Evolutionary conservation across 2,329 filamentous ascomycete genomes (phyloP), one percentile per base, ranked within the genome.

Genomic region (Herpotrichia juniperi): DNA sequence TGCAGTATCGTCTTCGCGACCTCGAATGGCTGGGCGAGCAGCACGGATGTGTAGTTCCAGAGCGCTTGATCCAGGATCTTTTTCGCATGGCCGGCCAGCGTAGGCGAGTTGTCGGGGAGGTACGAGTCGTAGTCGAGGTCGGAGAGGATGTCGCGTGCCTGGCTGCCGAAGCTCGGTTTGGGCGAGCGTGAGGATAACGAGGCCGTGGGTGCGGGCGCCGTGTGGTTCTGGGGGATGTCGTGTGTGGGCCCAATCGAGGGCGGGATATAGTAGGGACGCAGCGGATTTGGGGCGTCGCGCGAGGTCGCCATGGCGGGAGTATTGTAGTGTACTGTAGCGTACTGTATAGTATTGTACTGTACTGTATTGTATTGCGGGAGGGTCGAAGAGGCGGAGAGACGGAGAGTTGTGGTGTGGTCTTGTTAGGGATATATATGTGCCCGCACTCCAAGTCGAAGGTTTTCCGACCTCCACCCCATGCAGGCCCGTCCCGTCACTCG

Each of bases 11-110:
- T 94, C 82, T 97, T 97, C 68, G 93, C 92, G 51, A 97, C 93
- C 79, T 97, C 94, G 73, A 99, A 97, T 12, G 94, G 94, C 76
- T 99, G 94, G 48, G 91, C 89, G 71, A 96, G 87, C 67, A 97
- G 75, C 21, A 96, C 87, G 51, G 88, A 91, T 12, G 88, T 89
- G 77, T 99, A 99, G 71, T 94, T 93, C 87, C 93, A 96, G 73
- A 96, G 72, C 59, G 94, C 85, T 72, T 93, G 88, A 70, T 97
- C 92, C 42, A 96, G 69, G 54, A 96, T 78, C 57, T 88, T 87
- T 69, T 89, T 90, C 37, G 88, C 80, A 58, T 89, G 89, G 62
- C 90, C 88, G 10, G 91, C 81, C 24, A 75, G 61, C 9, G 87
- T 82, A 1, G 90, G 90, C 24, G 89, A 90, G 19, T 84, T 79